Conservation (phyloP, 306 rosid genomes). For the Gynostemma pentaphyllum region DNA sequence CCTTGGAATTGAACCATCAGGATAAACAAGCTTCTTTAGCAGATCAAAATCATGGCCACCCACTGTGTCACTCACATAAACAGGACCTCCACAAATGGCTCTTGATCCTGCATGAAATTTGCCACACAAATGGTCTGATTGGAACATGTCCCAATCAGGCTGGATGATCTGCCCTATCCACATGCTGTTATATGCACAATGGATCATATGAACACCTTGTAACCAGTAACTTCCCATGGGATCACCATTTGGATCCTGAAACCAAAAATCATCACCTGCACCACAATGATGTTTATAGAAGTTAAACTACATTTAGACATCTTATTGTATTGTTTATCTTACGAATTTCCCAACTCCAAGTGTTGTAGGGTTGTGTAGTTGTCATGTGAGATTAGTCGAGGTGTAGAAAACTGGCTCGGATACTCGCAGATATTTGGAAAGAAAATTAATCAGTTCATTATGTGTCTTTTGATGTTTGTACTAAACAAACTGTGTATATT, state of each 20-base stretch:
- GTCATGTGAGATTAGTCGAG: no score
- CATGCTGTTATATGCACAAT: slow-evolving; percentile 80
- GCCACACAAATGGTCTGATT: slow-evolving; percentile 70
- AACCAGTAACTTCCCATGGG: slow-evolving; percentile 83
- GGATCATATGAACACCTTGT: slow-evolving; percentile 89
- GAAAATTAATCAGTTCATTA: no score
- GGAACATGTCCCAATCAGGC: slow-evolving; percentile 98
- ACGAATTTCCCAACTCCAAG: no score
- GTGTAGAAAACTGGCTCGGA: no score
- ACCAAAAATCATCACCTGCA: slow-evolving; percentile 92
- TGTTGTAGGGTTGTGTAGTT: no score
- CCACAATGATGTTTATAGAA: neutral
- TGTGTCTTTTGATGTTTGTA: no score
- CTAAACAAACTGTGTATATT: no score
- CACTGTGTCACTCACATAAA: slow-evolving; percentile 65
- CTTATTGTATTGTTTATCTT: no score
- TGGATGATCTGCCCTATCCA: slow-evolving; percentile 93
- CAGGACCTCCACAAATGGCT: slow-evolving; percentile 75
- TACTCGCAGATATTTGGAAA: no score
- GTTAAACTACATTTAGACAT: neutral
- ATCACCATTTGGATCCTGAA: slow-evolving; percentile 79
- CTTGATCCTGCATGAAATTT: slow-evolving; percentile 82
- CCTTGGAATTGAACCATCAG: slow-evolving; percentile 68
- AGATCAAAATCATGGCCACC: slow-evolving; percentile 68
- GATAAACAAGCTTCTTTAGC: slow-evolving; percentile 61